These are phyloP conservation scores for Yamadazyma atlantica DNA, from an alignment of 1,139 yeast genomes.

Conservation along the genomic window DNA sequence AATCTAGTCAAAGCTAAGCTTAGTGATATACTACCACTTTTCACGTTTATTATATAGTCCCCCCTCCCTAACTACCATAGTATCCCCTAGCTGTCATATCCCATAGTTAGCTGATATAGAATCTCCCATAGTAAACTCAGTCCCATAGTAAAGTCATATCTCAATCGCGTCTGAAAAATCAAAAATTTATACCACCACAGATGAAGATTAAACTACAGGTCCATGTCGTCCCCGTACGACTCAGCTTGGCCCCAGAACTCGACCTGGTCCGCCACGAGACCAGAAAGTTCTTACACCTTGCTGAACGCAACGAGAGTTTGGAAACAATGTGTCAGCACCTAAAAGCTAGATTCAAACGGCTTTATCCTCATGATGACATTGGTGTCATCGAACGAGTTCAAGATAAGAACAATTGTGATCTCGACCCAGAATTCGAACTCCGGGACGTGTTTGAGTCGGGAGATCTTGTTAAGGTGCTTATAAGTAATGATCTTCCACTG, in stretches of 20 bases:
- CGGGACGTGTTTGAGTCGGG: conserved; percentile 61
- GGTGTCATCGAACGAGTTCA: conserved; percentile 58
- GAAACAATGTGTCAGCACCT: conserved; percentile 52
- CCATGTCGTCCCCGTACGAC: conserved; percentile 33
- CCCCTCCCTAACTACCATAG: too few relatives aligned
- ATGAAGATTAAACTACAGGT: conserved; percentile 34
- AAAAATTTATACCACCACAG: too few relatives aligned
- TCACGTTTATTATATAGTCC: too few relatives aligned
- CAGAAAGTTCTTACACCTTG: conserved; percentile 62
- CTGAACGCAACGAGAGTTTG: conserved; percentile 45
- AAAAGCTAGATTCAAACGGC: conserved; percentile 48
- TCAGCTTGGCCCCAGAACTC: conserved; percentile 12
- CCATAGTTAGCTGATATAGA: too few relatives aligned
- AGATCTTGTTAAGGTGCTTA: conserved; percentile 54
- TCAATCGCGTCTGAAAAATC: too few relatives aligned
- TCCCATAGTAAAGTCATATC: too few relatives aligned
- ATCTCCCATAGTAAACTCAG: too few relatives aligned
- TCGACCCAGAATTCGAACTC: conserved; percentile 71
- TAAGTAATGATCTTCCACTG: conserved; percentile 34
- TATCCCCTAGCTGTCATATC: too few relatives aligned
- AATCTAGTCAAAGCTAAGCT: too few relatives aligned
- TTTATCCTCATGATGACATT: conserved; percentile 61
- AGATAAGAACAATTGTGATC: conserved; percentile 64
- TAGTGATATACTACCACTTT: too few relatives aligned
- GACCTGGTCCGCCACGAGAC: conserved; percentile 13